phyloP scores from a whole-genome alignment of 345 rosid genomes.

The Eutrema heterophyllum region DNA sequence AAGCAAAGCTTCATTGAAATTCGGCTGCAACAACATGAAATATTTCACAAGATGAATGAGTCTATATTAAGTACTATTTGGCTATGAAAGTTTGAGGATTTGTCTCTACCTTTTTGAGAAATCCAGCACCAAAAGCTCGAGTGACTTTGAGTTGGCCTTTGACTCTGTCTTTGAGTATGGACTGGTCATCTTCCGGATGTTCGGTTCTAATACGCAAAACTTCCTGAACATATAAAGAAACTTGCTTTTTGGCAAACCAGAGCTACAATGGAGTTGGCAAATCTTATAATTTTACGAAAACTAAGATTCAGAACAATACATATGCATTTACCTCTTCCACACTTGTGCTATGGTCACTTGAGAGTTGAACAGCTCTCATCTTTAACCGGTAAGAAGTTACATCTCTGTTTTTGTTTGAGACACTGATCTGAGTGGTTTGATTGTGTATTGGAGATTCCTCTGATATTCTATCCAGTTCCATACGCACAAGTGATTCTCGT shows the following conservation, averaged over 20 bases:
- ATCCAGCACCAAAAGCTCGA: conserved; percentile 92
- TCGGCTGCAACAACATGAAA: conserved; percentile 48
- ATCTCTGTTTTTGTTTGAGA: conserved; percentile 80
- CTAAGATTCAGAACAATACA: not conserved
- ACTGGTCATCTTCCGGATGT: conserved; percentile 81
- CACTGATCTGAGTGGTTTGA: conserved; percentile 58
- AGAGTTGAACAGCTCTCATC: conserved; percentile 95
- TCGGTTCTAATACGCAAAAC: conserved; percentile 68
- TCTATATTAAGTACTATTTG: not conserved
- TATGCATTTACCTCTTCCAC: conserved; percentile 59
- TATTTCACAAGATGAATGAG: not conserved
- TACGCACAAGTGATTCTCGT: conserved; percentile 73
- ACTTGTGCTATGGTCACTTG: conserved; percentile 90
- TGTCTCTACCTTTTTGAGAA: conserved; percentile 80
- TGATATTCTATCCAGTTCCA: conserved; percentile 96
- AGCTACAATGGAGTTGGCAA: not conserved
- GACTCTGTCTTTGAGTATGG: conserved; percentile 79
- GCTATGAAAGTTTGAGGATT: not conserved
- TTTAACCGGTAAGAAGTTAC: conserved; percentile 74
- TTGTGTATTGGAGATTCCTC: conserved; percentile 95
- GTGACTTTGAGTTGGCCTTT: conserved; percentile 95
- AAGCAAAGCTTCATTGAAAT: conserved; percentile 78
- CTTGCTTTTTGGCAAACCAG: not conserved
- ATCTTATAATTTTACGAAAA: not conserved
- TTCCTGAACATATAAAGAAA: conserved; percentile 50